phyloP scores from a whole-genome alignment of 2,329 filamentous ascomycete species.

The Mollisia scopiformis region DNA sequence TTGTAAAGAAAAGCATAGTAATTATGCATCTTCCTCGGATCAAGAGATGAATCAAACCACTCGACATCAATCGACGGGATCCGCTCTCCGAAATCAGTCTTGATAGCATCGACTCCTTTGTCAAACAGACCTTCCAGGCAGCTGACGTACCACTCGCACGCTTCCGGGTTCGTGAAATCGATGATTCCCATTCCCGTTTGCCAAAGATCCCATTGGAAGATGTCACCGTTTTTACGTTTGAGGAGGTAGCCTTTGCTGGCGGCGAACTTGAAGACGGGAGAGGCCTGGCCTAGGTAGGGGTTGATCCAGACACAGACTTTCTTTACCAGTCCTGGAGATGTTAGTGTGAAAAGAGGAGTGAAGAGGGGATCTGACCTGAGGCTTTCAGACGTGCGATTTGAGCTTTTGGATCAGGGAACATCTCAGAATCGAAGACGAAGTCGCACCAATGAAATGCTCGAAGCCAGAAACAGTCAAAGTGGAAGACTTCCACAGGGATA shows the following conservation, averaged over 20 bases:
- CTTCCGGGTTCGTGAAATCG: slow-evolving; percentile 65
- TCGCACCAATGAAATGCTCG: slow-evolving; percentile 68
- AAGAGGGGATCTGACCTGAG: slow-evolving; percentile 33
- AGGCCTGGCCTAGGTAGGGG: slow-evolving; percentile 63
- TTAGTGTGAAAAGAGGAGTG: slow-evolving; percentile 44
- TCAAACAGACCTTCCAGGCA: slow-evolving; percentile 59
- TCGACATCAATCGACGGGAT: slow-evolving; percentile 58
- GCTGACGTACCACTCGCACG: slow-evolving; percentile 55
- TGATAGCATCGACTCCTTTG: slow-evolving; percentile 62
- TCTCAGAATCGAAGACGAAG: slow-evolving; percentile 59
- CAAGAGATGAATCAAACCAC: slow-evolving; percentile 52
- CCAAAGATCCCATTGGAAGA: slow-evolving; percentile 69
- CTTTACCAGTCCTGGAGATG: slow-evolving; percentile 46
- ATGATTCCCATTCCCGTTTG: slow-evolving; percentile 66
- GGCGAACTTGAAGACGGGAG: slow-evolving; percentile 59
- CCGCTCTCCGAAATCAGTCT: slow-evolving; percentile 66
- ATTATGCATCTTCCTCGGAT: slow-evolving; percentile 64
- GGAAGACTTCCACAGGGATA: slow-evolving; percentile 63
- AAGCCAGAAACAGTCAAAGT: slow-evolving; percentile 68
- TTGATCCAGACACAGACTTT: slow-evolving; percentile 65
- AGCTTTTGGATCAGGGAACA: slow-evolving; percentile 60
- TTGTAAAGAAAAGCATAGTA: slow-evolving; percentile 66
- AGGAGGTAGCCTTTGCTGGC: slow-evolving; percentile 60
- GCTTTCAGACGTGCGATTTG: slow-evolving; percentile 58
- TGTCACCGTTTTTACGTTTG: slow-evolving; percentile 58